Conservation (phyloP, 2,329 filamentous ascomycete genomes). For the Polychaeton citri region DNA sequence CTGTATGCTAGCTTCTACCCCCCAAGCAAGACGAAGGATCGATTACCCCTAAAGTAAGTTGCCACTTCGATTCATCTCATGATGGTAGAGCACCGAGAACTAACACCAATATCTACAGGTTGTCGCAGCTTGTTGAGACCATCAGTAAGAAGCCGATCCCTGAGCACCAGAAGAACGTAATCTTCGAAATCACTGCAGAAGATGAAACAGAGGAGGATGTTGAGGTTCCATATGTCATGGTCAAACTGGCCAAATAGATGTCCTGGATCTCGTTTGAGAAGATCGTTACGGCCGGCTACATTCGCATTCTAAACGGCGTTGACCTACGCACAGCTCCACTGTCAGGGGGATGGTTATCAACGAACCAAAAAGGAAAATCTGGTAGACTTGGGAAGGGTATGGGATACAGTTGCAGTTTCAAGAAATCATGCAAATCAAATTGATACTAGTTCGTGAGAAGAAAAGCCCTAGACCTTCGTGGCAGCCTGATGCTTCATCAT, state of each 20-base stretch:
- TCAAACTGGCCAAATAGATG: slow-evolving; percentile 48
- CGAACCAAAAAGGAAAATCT: too few species aligned
- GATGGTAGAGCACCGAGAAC: slow-evolving; percentile 16
- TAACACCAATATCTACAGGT: slow-evolving; percentile 37
- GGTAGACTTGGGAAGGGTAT: too few species aligned
- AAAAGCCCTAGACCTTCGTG: too few species aligned
- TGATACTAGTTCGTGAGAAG: too few species aligned
- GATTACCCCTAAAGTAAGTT: slow-evolving; percentile 56
- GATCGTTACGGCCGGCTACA: too few species aligned
- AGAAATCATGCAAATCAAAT: too few species aligned
- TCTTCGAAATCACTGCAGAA: slow-evolving; percentile 90
- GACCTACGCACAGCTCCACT: too few species aligned
- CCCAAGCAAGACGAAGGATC: slow-evolving; percentile 68
- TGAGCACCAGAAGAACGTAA: slow-evolving; percentile 83
- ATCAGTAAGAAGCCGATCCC: slow-evolving; percentile 90
- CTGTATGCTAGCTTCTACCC: slow-evolving; percentile 91
- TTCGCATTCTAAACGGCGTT: too few species aligned
- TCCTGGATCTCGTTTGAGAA: not conserved
- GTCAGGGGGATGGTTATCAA: too few species aligned
- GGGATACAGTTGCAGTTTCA: too few species aligned
- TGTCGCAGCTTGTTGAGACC: slow-evolving; percentile 75
- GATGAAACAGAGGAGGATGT: slow-evolving; percentile 85
- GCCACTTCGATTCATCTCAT: not conserved
- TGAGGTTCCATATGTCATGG: slow-evolving; percentile 92
- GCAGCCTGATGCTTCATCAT: too few species aligned